Evolutionary conservation across 2,329 filamentous ascomycete species (phyloP), one percentile per base, ranked within the genome.

Genomic region (Penicillium psychrosexuale): DNA sequence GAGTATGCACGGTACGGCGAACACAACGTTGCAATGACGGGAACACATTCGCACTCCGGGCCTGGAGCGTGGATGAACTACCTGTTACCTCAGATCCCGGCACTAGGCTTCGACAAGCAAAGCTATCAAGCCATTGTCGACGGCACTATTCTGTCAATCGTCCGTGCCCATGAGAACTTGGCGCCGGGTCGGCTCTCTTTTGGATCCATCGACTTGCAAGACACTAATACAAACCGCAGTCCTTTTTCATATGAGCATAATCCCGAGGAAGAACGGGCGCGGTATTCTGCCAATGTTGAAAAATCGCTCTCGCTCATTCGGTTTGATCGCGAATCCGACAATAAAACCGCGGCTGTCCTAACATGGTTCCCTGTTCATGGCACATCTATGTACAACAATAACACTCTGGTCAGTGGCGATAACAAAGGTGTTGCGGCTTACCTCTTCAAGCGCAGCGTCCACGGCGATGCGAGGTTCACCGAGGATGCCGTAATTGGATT

Each of bases 61-160:
- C 92, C 93, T 0, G 93, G 89, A 2, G 93, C 89, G 6, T 97
- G 91, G 91, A 80, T 95, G 70, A 97, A 97, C 74, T 97, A 97
- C 69, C 81, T 97, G 9, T 80, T 97, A 6, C 93, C 92, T 8
- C 92, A 97, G 69, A 88, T 97, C 61, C 94, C 93, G 0, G 92
- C 86, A 66, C 82, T 88, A 55, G 93, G 93, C 0, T 97, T 96
- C 65, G 83, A 91, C 72, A 85, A 86, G 66, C 89, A 95, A 72
- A 95, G 90, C 66, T 96, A 96, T 68, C 82, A 87, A 60, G 91
- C 93, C 28, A 91, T 97, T 58, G 91, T 97, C 0, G 86, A 94
- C 63, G 93, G 93, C 1, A 87, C 90, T 1, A 69, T 97, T 1
- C 77, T 90, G 1, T 95, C 92, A 1, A 91, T 97, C 63, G 80